These are phyloP conservation scores for Cladophialophora carrionii DNA, from an alignment of 2,329 filamentous ascomycete genomes.

Conservation along the genomic window DNA sequence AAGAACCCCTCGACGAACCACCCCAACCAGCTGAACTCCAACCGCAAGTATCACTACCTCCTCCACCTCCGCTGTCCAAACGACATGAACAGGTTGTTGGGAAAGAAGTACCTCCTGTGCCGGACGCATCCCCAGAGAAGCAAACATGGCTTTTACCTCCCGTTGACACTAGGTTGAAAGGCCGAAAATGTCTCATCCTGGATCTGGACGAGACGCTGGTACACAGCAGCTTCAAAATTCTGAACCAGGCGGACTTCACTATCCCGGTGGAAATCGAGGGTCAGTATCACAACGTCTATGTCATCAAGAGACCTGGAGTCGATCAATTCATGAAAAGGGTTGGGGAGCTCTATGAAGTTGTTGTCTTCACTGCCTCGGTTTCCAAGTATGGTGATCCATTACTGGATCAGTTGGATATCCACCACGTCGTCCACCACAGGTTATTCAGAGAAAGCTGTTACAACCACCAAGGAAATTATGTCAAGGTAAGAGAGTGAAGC, in stretches of 20 bases:
- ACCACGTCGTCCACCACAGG: constrained; percentile 92
- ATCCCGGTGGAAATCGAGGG: constrained; percentile 99
- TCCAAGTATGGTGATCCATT: constrained; percentile 99
- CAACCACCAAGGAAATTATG: constrained; percentile 99
- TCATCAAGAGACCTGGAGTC: constrained; percentile 98
- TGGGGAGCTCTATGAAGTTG: constrained; percentile 95
- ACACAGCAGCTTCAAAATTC: constrained; percentile 98
- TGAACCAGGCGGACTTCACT: constrained; percentile 97
- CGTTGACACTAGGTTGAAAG: constrained; percentile 75
- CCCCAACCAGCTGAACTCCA: constrained; percentile 49
- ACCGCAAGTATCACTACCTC: constrained; percentile 57
- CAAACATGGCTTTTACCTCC: constrained; percentile 80
- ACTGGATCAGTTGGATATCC: constrained; percentile 94
- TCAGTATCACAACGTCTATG: constrained; percentile 98
- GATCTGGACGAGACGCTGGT: constrained; percentile 96
- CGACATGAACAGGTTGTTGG: constrained; percentile 46
- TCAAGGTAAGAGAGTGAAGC: constrained; percentile 63
- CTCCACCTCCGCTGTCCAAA: constrained; percentile 58
- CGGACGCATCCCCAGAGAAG: constrained; percentile 50
- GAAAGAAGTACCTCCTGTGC: constrained; percentile 49
- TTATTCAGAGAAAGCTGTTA: constrained; percentile 98
- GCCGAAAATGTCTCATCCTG: constrained; percentile 90
- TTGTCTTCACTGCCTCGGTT: constrained; percentile 97
- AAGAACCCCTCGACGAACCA: constrained; percentile 51
- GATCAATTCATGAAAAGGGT: constrained; percentile 99